Evolutionary conservation across 2,329 filamentous ascomycete species (phyloP), one percentile per base, ranked within the genome.

Genomic region (Lanzia echinophila): DNA sequence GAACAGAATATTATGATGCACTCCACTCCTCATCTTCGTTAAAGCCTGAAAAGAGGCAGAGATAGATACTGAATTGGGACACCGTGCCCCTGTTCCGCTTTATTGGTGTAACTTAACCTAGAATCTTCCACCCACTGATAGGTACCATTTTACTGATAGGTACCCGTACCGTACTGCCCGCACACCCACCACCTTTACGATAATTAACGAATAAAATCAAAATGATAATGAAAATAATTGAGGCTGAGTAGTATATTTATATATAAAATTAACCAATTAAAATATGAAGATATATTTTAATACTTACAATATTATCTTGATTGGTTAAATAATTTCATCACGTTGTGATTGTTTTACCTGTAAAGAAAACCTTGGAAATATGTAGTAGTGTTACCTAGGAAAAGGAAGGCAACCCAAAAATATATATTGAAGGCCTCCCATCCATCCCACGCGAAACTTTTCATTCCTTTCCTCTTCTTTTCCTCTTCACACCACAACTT

Each of bases 401-500:
- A 33, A 33, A 33, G 32, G 6, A 15, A 15, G 33, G 28, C 22
- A 32, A 38, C 28, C 24, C 22, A 20, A 32, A 31, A 8, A 24
- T 53, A 47, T 53, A 53, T 53, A 53, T 39, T 24, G 24, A 50
- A 28, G 48, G 38, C 22, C 42, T n/a, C 51, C n/a, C 46, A 31
- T 45, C 41, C 22, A 33, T 41, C 51, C 53, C 47, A 53, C 31
- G 7, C 55, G 42, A 52, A n/a, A 54, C 50, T 58, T 48, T 44
- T 47, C 54, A 46, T 42, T 42, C 36, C 36, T 39, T 49, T 38
- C 50, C 47, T 57, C 51, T 59, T 53, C 57, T 44, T 62, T 63
- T 64, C 65, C 46, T 62, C 60, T 67, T 65, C 66, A 68, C 66
- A 67, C 63, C 65, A 59, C 62, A 39, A n/a, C n/a, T n/a, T n/a